Base-by-base conservation (phyloP, 805 yeast species). In the Nadsonia fulvescens region DNA sequence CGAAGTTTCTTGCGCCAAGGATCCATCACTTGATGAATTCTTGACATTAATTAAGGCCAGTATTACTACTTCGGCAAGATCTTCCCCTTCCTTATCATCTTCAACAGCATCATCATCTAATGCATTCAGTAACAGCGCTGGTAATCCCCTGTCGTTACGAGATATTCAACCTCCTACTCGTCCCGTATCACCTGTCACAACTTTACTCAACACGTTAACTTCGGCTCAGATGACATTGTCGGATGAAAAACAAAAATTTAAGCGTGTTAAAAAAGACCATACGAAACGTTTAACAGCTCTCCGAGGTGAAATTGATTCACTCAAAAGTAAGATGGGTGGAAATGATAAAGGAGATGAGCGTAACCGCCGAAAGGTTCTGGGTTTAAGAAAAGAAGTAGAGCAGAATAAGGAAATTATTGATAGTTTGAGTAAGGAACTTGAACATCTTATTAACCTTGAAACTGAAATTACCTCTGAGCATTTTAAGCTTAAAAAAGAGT, bases 141-240 rank as follows among this genome's bases (percentile, higher is more conserved):
- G 18, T 7, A 12, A 22, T 11, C 15, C 28, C 4, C 5, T 25
- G 12, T 9, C 18, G 3, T 18, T n/a, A n/a, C n/a, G n/a, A n/a
- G n/a, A n/a, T n/a, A n/a, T n/a, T n/a, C 25, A 44, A 50, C 28
- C 44, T 8, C 39, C 43, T 5, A 37, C 42, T 2, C 31, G 58
- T 14, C 56, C 62, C 18, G 43, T 57, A 14, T 58, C 77, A 2
- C 81, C 83, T 1, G 49, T 72, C 23, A 57, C 66, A 1, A 73
- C 82, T 2, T 49, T 73, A 20, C 66, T 71, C 36, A 72, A 68
- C 37, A 67, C 76, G 12, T 63, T 72, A 18, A 57, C 67, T 17
- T 69, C 79, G 0, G 70, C 79, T 0, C 66, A 67, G 35, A 63
- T 65, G 13, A 65, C 66, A 20, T 52, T 72, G 22, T 56, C 60